A percentile compares a stretch with the other conserved stretches of the same genome.
Conservation (phyloP, 2,329 filamentous ascomycete genomes). For the Dichotomopilus funicola region DNA sequence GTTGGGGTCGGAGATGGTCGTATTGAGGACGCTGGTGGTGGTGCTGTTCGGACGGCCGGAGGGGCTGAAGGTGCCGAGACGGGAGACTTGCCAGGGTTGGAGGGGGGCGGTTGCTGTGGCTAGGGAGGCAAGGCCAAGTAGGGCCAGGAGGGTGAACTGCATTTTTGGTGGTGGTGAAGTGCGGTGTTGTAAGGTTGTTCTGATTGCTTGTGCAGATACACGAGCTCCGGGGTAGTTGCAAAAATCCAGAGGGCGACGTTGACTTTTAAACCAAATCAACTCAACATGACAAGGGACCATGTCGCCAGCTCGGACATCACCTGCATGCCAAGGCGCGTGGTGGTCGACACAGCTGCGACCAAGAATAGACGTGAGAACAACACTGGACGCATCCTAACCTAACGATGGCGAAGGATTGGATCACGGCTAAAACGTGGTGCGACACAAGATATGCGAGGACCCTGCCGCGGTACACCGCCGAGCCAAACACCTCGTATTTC, state of each 20-base stretch:
- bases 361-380: not conserved
- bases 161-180: not conserved
- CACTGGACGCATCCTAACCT: not conserved
- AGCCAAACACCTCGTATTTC: not conserved
- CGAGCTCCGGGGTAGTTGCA: too few species aligned
- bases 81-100: slow-evolving; percentile 9
- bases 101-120: not conserved
- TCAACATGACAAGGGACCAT: too few species aligned
- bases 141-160: not conserved
- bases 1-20: slow-evolving; percentile 13
- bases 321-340: too few species aligned
- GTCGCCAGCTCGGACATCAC: too few species aligned
- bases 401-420: too few species aligned
- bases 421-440: slow-evolving; percentile 1
- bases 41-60: slow-evolving; percentile 7
- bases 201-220: not conserved
- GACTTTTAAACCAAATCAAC: too few species aligned
- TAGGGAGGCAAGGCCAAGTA: not conserved
- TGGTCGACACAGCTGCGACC: not conserved
- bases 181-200: not conserved
- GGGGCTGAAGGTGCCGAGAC: slow-evolving; percentile 10
- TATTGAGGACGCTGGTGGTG: slow-evolving; percentile 6
- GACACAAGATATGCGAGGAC: not conserved
- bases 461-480: not conserved
- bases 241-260: too few species aligned